Base-by-base conservation (phyloP, 805 yeast genomes). In the Kuraishia hungarica region DNA sequence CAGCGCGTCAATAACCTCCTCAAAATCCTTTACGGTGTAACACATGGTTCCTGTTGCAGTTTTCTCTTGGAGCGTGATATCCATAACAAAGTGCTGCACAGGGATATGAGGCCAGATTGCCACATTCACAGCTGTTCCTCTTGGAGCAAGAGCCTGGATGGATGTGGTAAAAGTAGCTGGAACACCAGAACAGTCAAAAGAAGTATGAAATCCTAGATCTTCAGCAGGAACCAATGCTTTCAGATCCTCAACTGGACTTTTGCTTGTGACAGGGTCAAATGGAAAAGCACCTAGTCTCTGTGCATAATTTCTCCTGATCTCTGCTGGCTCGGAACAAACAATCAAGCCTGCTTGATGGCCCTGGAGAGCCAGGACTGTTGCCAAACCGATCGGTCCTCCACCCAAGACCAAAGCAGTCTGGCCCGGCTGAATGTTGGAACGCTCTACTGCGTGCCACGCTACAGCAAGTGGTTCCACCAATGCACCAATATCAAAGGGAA, bases 401-500 rank as follows among this genome's bases (percentile, higher is more conserved):
- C 87, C 87, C 17, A 83, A 62, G 17, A 83, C 79, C 51, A 82
- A 67, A 2, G 82, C 84, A 6, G 75, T 64, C 46, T 75, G 71
- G 21, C 82, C 83, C 10, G 65, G 21, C 2, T 20, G 19, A 17
- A 50, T n/a, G 23, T 28, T 28, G 19, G 51, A 26, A 22, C 51
- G 43, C 43, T 50, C 51, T 3, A 50, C 51, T 28, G 51, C 51
- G 43, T 50, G 51, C 51, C 51, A 50, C 3, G 51, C 51, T 6
- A 50, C 51, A 28, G 39, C 29, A n/a, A 50, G 39, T n/a, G 51
- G 51, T 72, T 90, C 97, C 51, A 85, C 88, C 63, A 89, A 69
- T 1, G 97, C 96, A 60, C 96, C 97, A 72, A 88, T 86, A 65
- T 89, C 96, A 53, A 86, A 78, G 1, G 89, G 77, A 29, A 90